Conservation (phyloP, 352 stramenopile genomes). For the Peronospora farinosa region DNA sequence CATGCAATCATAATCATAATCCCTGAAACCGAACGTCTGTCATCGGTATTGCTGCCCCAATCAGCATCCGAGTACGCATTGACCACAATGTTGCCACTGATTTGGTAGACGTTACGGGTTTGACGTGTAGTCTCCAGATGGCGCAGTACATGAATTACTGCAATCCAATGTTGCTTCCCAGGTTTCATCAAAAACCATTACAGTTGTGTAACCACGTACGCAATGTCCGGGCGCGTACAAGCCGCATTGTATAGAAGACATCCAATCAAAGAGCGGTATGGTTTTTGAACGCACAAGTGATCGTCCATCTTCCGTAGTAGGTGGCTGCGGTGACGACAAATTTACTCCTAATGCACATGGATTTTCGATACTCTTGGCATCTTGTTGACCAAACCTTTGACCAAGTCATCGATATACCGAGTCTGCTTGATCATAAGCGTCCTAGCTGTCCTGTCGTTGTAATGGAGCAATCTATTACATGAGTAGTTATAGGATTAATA, state of each 20-base stretch:
- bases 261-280: conserved; percentile 9
- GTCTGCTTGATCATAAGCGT: conserved; percentile 22
- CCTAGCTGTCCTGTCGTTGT: too few relatives aligned
- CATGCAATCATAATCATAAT: not conserved
- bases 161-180: too few relatives aligned
- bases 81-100: too few relatives aligned
- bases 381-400: conserved; percentile 10
- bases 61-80: too few relatives aligned
- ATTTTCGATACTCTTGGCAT: conserved; percentile 9
- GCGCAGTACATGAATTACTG: too few relatives aligned
- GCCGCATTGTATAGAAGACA: conserved; percentile 16
- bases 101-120: too few relatives aligned
- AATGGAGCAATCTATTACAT: too few relatives aligned
- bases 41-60: too few relatives aligned
- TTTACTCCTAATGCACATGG: conserved; percentile 5
- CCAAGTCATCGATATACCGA: conserved; percentile 15
- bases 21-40: not conserved
- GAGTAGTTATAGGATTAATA: too few relatives aligned
- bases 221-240: conserved; percentile 5
- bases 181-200: too few relatives aligned
- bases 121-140: too few relatives aligned
- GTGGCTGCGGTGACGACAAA: conserved; percentile 7
- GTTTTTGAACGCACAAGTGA: conserved; percentile 4
- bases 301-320: conserved; percentile 1
- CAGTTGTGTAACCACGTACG: conserved; percentile 7